Evolutionary conservation across 2,329 filamentous ascomycete genomes (phyloP).

Genomic region (Talaromyces albobiverticillius): DNA sequence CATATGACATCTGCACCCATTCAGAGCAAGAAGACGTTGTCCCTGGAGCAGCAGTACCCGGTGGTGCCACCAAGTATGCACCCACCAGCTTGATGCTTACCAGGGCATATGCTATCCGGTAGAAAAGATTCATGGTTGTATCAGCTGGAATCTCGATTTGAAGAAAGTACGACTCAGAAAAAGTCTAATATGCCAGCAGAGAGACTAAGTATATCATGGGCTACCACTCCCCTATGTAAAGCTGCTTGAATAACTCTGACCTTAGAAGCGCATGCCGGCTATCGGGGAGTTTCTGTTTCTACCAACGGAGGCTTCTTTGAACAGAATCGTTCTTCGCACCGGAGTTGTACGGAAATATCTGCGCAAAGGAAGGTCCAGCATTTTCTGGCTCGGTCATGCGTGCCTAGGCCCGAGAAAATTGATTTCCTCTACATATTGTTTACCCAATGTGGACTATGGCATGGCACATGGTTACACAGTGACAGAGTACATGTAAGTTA

Average conservation of each 20-base stretch:
- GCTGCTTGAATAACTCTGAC: neutral
- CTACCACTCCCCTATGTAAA: neutral
- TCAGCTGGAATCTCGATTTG: neutral
- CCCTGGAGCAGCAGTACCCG: neutral
- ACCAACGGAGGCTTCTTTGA: neutral
- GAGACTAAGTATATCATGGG: neutral
- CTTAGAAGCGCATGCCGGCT: neutral
- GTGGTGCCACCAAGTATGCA: neutral
- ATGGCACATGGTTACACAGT: too few species aligned
- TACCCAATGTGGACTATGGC: too few species aligned
- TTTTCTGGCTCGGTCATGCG: neutral
- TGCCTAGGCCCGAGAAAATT: too few species aligned
- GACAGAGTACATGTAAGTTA: too few species aligned
- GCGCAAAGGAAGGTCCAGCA: neutral
- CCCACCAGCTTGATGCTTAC: neutral
- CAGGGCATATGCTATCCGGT: neutral
- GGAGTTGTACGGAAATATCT: neutral
- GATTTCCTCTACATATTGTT: too few species aligned
- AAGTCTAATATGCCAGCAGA: neutral
- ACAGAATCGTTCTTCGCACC: neutral
- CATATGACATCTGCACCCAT: neutral
- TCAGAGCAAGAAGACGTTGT: neutral
- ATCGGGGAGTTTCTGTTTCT: neutral
- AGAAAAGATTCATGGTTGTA: neutral
- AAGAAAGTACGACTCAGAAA: neutral